Conservation (phyloP, 1,284 basidiomycete species). For the Trichosporon asahii region DNA sequence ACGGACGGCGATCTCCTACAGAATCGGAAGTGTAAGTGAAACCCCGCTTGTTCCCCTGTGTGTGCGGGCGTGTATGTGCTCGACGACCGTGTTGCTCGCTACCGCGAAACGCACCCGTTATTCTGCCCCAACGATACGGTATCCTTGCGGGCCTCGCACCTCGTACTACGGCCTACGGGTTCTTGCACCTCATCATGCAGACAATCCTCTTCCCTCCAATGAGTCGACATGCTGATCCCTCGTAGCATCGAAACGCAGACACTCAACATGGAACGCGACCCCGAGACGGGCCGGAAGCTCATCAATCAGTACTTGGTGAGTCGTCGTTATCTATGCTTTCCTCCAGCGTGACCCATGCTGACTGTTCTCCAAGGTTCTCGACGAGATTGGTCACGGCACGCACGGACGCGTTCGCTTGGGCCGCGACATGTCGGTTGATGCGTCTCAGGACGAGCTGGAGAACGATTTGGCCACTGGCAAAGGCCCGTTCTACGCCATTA, state of each 20-base stretch:
- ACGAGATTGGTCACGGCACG: conserved; percentile 71
- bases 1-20: conserved; percentile 4
- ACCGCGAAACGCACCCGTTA: not conserved
- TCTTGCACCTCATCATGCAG: not conserved
- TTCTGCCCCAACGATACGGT: not conserved
- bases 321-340: not conserved
- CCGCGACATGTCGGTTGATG: conserved; percentile 56
- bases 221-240: not conserved
- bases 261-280: conserved; percentile 45
- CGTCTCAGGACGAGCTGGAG: conserved; percentile 22
- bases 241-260: conserved; percentile 60
- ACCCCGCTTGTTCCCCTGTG: not conserved
- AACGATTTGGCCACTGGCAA: conserved; percentile 22
- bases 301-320: conserved; percentile 70
- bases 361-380: conserved; percentile 51
- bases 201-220: not conserved
- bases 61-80: not conserved
- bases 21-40: conserved; percentile 38
- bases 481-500: conserved; percentile 58
- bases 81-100: not conserved
- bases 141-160: not conserved
- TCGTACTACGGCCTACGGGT: not conserved
- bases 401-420: conserved; percentile 77
- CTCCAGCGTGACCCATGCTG: not conserved
- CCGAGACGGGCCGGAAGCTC: conserved; percentile 55